These are phyloP conservation scores for Apophysomyces elegans DNA, from an alignment of 371 early-diverging fungal species.

Conservation along the genomic window DNA sequence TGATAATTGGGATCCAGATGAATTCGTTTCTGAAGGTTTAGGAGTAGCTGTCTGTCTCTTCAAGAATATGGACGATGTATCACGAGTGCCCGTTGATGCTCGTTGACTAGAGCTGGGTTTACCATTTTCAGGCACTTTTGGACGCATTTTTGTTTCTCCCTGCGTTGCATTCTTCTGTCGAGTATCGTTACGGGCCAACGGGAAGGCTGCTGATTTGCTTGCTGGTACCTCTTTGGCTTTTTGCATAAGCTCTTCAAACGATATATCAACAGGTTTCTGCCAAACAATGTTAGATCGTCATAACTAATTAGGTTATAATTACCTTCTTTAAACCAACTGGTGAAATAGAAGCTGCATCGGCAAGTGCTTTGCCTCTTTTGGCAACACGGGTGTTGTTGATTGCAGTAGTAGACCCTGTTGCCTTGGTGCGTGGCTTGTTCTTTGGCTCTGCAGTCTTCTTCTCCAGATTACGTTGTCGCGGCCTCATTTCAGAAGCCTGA, in stretches of 20 bases:
- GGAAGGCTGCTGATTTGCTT: slow-evolving; percentile 1
- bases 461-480: background rate
- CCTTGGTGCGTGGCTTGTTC: slow-evolving; percentile 5
- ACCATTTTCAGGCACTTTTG: slow-evolving; percentile 2
- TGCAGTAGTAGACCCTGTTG: background rate
- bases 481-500: slow-evolving; percentile 5
- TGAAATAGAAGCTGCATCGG: background rate
- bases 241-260: slow-evolving; percentile 42
- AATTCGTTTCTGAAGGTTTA: background rate
- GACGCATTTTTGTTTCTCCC: slow-evolving; percentile 18
- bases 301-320: background rate
- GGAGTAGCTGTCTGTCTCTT: background rate
- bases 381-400: background rate
- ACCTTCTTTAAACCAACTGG: background rate
- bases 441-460: background rate
- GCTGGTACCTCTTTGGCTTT: slow-evolving; percentile 37
- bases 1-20: slow-evolving; percentile 10
- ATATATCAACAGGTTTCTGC: slow-evolving; percentile 40
- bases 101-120: slow-evolving; percentile 1
- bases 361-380: slow-evolving; percentile 4
- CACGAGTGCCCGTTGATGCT: slow-evolving; percentile 26
- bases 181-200: background rate
- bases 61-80: slow-evolving; percentile 8
- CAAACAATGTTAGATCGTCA: background rate
- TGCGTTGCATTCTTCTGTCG: slow-evolving; percentile 11